Base-by-base conservation (phyloP, 768 basidiomycete species). In the Fistulinella prunicolor region DNA sequence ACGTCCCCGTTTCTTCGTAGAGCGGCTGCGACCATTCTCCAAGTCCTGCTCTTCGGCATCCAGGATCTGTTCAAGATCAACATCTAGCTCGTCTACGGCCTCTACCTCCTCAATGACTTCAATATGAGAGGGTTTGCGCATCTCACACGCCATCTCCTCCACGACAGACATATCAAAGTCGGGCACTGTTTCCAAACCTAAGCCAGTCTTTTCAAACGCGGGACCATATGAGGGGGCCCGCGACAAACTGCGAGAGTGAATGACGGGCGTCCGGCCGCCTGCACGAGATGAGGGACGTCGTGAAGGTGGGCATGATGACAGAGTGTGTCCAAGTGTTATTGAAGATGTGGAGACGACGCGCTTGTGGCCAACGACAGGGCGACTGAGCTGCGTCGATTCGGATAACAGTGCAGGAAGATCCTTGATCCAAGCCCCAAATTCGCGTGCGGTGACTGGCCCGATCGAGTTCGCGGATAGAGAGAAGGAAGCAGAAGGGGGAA, bases 391-490 rank as follows among this genome's bases (percentile, higher is more conserved):
- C 14, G 37, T 54, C 21, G 63, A 73, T 38, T 71, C 72, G 41
- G 78, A 80, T 42, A 95, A 74, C 44, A 90, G 75, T 22, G 77
- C 70, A 21, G 90, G 89, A n/a, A 99, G 73, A 56, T 84, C 82
- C 66, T 81, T 83, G 47, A 85, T 75, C 95, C 95, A 99, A 34
- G 67, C 61, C 10, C 93, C 94, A 60, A 99, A 90, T 48, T 89
- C 91, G 34, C 75, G 75, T 16, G 95, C 95, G 21, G 81, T 79
- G 46, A 88, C 82, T 12, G 62, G 67, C 1, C 21, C 30, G 9
- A 44, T 75, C 41, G 72, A 64, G 20, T 43, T 51, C 4, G 44
- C 43, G 4, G 41, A 61, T 0, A 56, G 47, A 32, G 59, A 57
- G 12, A 52, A 61, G 3, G 61, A 61, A 55, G 86, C 88, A 35